Evolutionary conservation across 2,329 filamentous ascomycete genomes (phyloP).

Genomic region (Elsinoe batatas): DNA sequence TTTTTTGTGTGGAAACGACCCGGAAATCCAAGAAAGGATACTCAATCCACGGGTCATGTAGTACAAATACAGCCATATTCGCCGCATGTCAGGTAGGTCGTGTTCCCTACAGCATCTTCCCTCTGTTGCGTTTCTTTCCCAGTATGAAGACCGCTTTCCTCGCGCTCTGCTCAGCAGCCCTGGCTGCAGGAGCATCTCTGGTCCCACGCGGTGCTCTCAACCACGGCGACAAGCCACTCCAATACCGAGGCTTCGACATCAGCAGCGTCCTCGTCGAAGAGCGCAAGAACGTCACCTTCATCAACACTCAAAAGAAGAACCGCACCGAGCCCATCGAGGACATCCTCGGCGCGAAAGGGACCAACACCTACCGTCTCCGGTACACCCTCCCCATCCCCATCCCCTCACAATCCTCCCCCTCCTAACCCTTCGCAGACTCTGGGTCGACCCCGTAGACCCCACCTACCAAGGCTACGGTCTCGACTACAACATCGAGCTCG

Average conservation of each 20-base stretch:
- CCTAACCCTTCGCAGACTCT: conserved; percentile 17
- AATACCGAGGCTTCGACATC: conserved; percentile 2
- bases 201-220: neutral
- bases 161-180: neutral
- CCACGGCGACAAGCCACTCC: neutral
- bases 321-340: conserved; percentile 19
- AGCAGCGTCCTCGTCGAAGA: conserved; percentile 3
- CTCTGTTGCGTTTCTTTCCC: neutral
- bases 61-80: neutral
- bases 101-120: neutral
- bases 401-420: neutral
- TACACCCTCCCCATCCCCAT: neutral
- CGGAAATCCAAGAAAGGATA: neutral
- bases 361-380: conserved; percentile 27
- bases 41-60: neutral
- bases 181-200: conserved; percentile 4
- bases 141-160: conserved; percentile 2
- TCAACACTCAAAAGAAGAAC: neutral
- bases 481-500: conserved; percentile 27
- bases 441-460: conserved; percentile 24
- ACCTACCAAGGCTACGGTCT: conserved; percentile 24
- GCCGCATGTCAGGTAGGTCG: neutral
- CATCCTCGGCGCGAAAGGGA: conserved; percentile 28
- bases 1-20: neutral
- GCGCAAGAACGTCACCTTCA: conserved; percentile 6